Percentiles rank a stretch among this genome's conserved stretches.
Conservation (phyloP, 768 basidiomycete species). For the Rossbeevera mucosa region DNA sequence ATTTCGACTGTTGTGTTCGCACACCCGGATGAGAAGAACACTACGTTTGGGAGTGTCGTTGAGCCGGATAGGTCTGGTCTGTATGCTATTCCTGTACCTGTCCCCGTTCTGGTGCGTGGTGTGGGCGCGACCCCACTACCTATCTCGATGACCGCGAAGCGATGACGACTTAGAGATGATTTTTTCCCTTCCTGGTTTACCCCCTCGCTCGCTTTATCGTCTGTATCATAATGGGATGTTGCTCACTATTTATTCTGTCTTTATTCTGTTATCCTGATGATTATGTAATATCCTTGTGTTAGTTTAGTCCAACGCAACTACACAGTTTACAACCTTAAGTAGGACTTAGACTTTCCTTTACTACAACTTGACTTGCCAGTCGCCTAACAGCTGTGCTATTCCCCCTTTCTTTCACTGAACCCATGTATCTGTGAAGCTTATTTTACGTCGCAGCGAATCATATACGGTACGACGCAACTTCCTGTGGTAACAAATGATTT, state of each 20-base stretch:
- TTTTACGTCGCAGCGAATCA: too few species aligned
- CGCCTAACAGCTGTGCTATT: background rate
- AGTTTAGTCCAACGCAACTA: background rate
- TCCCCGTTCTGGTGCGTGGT: background rate
- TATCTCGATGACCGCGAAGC: background rate
- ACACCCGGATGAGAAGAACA: background rate
- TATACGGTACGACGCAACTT: background rate
- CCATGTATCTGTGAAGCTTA: too few species aligned
- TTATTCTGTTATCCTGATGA: background rate
- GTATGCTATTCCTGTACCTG: background rate
- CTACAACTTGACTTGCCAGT: background rate
- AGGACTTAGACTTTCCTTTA: background rate
- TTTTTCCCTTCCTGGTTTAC: background rate
- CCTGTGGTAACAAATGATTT: background rate
- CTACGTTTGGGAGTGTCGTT: background rate
- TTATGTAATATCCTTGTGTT: background rate
- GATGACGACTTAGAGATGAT: background rate
- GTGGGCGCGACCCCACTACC: background rate
- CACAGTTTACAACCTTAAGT: too few species aligned
- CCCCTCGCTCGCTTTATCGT: background rate
- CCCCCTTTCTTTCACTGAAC: background rate
- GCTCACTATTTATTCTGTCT: background rate
- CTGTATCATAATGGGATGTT: background rate
- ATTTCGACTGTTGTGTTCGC: constrained; percentile 3
- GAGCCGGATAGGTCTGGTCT: background rate